phyloP scores from a whole-genome alignment of 352 stramenopile species.

The Lagenidium giganteum region DNA sequence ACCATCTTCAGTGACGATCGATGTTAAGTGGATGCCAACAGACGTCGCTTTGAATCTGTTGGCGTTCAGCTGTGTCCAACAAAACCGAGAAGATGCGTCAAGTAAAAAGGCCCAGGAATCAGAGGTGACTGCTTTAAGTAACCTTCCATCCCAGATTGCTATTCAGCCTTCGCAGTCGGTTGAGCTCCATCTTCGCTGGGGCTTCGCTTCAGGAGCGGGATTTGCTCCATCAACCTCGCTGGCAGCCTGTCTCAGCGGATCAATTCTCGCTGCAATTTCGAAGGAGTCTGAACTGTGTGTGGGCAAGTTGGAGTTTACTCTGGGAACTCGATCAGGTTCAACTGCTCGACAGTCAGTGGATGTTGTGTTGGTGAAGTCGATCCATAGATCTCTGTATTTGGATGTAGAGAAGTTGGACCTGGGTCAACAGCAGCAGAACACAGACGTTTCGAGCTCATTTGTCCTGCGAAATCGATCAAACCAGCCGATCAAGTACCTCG shows the following conservation, averaged over 20 bases:
- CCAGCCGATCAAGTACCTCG: conserved; percentile 65
- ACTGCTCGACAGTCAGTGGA: conserved; percentile 27
- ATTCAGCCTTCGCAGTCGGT: conserved; percentile 28
- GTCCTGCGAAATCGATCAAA: conserved; percentile 65
- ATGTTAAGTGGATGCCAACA: too few species aligned
- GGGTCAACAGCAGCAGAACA: conserved; percentile 70
- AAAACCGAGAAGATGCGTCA: too few species aligned
- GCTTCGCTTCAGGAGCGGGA: conserved; percentile 50
- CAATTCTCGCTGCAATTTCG: conserved; percentile 57
- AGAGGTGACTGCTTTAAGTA: neutral
- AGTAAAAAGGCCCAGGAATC: too few species aligned
- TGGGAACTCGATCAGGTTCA: conserved; percentile 3
- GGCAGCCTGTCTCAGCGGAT: conserved; percentile 61
- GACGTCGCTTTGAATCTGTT: too few species aligned
- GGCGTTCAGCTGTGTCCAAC: too few species aligned
- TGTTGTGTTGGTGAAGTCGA: conserved; percentile 62
- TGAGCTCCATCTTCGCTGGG: conserved; percentile 54
- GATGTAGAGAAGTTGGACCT: conserved; percentile 69
- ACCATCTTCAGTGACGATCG: too few species aligned
- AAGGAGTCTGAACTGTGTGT: conserved; percentile 42
- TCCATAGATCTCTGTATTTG: conserved; percentile 60
- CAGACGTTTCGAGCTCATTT: conserved; percentile 49
- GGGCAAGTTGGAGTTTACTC: conserved; percentile 60
- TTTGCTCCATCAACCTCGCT: conserved; percentile 63
- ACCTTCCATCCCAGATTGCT: conserved; percentile 37